Evolutionary conservation across 345 rosid species (phyloP), one percentile per base, ranked within the genome.

Genomic region (Triadica sebifera): DNA sequence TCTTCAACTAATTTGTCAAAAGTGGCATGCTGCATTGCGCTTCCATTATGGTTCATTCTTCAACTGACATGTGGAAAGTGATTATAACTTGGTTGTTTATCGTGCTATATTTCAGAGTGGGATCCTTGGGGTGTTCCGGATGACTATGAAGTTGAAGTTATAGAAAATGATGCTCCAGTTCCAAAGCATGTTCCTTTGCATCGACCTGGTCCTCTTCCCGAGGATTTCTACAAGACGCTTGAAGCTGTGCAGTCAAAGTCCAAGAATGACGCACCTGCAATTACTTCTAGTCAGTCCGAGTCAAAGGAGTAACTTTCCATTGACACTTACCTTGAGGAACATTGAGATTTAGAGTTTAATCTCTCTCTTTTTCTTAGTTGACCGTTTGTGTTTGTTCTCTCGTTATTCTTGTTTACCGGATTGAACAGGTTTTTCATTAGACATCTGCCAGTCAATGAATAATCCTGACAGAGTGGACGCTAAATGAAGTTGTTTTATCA

Each of bases 121-220:
- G 94, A 91, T 83, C 98, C 98, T 65, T 91, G 98, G 98, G 98
- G 93, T 76, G 93, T 93, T 82, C 93, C 97, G 43, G 98, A 96
- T 47, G 99, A 93, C 81, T 88, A 89, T 39, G 94, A 91, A 75
- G 90, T 94, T 22, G 98, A 95, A 82, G 87, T 93, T n/a, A 85
- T 95, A 12, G 98, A 95, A 83, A 88, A 91, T 20, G 94, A 91
- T 78, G 92, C 94, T 25, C 96, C 96, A 4, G 82, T 93, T 78
- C 99, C 99, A 0, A 91, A 93, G 86, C 99, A 93, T 68, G 91
- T 95, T 69, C 99, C 98, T 59, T 84, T 77, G 76, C 99, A 95
- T 79, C 91, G 94, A 75, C 97, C 97, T 25, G 98, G 97, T 72
- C 98, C 99, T 71, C 93, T 95, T 43, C 98, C 98, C 0, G 93